These are phyloP conservation scores for Colletotrichum phormii DNA, from an alignment of 2,329 filamentous ascomycete species.

Conservation along the genomic window DNA sequence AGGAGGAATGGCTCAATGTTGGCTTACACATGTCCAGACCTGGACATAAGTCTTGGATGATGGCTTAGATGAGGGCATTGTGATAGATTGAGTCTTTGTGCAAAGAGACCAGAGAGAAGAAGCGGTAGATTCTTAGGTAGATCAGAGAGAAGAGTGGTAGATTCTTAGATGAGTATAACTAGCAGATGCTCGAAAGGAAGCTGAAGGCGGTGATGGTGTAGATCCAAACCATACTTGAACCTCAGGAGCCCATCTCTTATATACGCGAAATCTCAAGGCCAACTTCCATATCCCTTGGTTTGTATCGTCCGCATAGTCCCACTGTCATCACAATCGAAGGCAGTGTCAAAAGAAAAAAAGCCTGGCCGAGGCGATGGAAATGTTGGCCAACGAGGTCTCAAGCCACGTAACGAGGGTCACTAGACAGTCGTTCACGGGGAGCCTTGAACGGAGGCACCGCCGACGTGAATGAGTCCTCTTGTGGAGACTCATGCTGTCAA, in stretches of 20 bases:
- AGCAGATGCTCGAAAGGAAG: neutral
- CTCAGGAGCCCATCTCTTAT: neutral
- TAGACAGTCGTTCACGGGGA: slow-evolving; percentile 2
- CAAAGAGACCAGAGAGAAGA: neutral
- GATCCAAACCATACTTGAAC: neutral
- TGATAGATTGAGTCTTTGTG: neutral
- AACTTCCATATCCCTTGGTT: neutral
- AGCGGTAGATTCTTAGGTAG: neutral
- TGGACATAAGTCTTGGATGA: neutral
- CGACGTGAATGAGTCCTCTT: neutral
- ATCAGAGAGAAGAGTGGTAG: neutral
- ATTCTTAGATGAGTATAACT: neutral
- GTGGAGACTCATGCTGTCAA: slow-evolving; percentile 3
- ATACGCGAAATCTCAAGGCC: neutral
- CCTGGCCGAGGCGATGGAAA: neutral
- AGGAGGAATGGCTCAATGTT: neutral
- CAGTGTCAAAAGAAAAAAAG: neutral
- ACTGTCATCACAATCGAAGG: neutral
- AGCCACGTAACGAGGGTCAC: slow-evolving; percentile 9
- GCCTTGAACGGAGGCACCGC: slow-evolving; percentile 12
- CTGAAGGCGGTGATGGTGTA: neutral
- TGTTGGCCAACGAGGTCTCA: neutral
- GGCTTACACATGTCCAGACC: slow-evolving; percentile 30
- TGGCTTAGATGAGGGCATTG: neutral
- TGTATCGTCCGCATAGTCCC: neutral